These are phyloP conservation scores for Paecilomyces formosus DNA, from an alignment of 2,329 filamentous ascomycete genomes.

Conservation along the genomic window DNA sequence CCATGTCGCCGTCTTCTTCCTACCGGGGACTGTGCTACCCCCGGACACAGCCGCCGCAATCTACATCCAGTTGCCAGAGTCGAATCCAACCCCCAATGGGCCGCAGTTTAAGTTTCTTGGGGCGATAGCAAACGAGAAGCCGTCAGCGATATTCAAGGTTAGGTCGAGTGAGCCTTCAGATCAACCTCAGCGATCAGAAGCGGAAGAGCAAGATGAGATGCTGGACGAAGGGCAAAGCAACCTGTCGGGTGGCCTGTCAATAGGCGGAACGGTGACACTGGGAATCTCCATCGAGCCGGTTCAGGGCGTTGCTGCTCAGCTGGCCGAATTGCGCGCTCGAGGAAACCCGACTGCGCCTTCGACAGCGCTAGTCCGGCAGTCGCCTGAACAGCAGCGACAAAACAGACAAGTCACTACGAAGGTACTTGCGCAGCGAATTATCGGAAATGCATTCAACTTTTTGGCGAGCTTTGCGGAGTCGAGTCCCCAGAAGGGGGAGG, in stretches of 20 bases:
- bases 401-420: conserved; percentile 55
- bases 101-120: conserved; percentile 77
- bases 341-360: conserved; percentile 15
- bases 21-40: conserved; percentile 70
- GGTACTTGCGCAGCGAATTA: conserved; percentile 82
- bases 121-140: conserved; percentile 81
- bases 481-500: conserved; percentile 49
- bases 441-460: conserved; percentile 96
- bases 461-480: conserved; percentile 75
- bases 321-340: conserved; percentile 49
- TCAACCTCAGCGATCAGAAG: conserved; percentile 19
- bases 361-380: conserved; percentile 21
- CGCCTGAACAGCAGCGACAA: conserved; percentile 15
- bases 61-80: conserved; percentile 67
- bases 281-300: conserved; percentile 77
- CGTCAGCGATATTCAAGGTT: conserved; percentile 84
- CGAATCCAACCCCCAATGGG: conserved; percentile 17
- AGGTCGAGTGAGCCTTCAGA: conserved; percentile 23
- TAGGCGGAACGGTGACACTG: conserved; percentile 54
- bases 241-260: conserved; percentile 13
- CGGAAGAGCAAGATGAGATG: conserved; percentile 36
- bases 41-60: conserved; percentile 76
- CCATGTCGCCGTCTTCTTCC: conserved; percentile 81
- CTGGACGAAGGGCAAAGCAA: conserved; percentile 38
- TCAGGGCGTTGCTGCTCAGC: conserved; percentile 60